phyloP scores from a whole-genome alignment of 768 basidiomycete genomes.

The Boletus tomentosulus region DNA sequence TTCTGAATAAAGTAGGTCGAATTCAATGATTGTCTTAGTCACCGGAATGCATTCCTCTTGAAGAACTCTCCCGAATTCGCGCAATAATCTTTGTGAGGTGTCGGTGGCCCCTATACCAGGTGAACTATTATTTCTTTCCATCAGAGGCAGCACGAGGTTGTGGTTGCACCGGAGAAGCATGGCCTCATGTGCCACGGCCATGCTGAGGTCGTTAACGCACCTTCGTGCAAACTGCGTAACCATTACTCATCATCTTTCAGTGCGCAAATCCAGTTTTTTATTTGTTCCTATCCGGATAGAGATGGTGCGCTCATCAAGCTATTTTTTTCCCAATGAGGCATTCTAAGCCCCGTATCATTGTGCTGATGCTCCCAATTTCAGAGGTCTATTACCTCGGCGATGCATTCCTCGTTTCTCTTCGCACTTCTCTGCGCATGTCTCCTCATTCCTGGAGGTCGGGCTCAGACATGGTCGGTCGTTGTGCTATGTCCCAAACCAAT shows the following conservation, averaged over 20 bases:
- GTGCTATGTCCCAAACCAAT: not conserved
- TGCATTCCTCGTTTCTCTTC: slow-evolving; percentile 8
- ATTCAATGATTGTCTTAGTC: not conserved
- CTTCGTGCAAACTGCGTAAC: not conserved
- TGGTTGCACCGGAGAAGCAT: not conserved
- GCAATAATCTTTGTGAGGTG: not conserved
- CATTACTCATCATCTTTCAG: slow-evolving; percentile 1
- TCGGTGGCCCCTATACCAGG: slow-evolving; percentile 2
- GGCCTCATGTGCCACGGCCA: slow-evolving; percentile 1
- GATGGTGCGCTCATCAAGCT: slow-evolving; percentile 3
- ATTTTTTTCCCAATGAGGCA: not conserved
- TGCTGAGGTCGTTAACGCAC: not conserved
- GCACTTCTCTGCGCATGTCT: slow-evolving; percentile 12
- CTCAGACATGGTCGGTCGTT: slow-evolving; percentile 29
- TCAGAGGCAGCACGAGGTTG: not conserved
- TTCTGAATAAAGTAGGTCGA: slow-evolving; percentile 2
- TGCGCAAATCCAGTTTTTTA: not conserved
- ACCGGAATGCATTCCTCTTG: not conserved
- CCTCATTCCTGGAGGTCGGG: slow-evolving; percentile 10
- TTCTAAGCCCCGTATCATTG: not conserved
- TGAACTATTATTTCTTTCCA: slow-evolving; percentile 6
- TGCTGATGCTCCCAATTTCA: not conserved
- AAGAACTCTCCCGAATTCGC: not conserved
- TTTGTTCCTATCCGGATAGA: not conserved
- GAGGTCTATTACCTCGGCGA: not conserved